Evolutionary conservation across 2,329 filamentous ascomycete genomes (phyloP), one percentile per base, ranked within the genome.

Genomic region (Penicillium sp.): DNA sequence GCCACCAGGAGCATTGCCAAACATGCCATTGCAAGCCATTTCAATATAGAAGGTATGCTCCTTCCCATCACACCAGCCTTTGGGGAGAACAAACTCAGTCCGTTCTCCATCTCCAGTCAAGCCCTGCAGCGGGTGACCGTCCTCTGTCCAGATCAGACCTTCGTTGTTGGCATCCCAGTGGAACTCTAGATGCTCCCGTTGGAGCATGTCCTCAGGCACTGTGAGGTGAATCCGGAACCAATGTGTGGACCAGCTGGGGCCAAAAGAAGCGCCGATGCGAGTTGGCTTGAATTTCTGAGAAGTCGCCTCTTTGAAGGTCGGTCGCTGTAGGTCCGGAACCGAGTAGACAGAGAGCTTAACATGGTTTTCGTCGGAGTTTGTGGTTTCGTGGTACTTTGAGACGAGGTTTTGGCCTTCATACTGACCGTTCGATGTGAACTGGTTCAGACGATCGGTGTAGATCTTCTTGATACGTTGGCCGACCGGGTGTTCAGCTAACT

Each of bases 21-120:
- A 97, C 92, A 97, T 97, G 74, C 88, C 87, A 74, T 99, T 99
- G 78, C 94, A 97, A 21, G 94, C 94, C 90, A 97, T 96, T 78
- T 99, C 94, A 63, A 99, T 88, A 74, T 97, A 99, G 68, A 99
- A 90, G 19, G 83, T 86, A 73, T 97, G 92, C 68, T 92, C 85
- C 72, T 93, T 87, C 52, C 91, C 92, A 72, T 96, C 90, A 60
- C 90, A 84, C 77, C 90, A 96, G 16, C 81, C 80, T 50, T 90
- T 81, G 9, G 94, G 93, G 44, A 99, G 81, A 58, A 96, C 86
- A 92, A 93, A 99, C 75, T 97, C 92, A 16, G 87, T 83, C 53
- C 94, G 84, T 70, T 99, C 94, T 40, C 90, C 91, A 54, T 89
- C 88, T 19, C 94, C 94, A 0, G 92, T 97, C 67, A 99, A 78